Evolutionary conservation across 1,284 basidiomycete species (phyloP).

Genomic region (Melampsora larici-populina): DNA sequence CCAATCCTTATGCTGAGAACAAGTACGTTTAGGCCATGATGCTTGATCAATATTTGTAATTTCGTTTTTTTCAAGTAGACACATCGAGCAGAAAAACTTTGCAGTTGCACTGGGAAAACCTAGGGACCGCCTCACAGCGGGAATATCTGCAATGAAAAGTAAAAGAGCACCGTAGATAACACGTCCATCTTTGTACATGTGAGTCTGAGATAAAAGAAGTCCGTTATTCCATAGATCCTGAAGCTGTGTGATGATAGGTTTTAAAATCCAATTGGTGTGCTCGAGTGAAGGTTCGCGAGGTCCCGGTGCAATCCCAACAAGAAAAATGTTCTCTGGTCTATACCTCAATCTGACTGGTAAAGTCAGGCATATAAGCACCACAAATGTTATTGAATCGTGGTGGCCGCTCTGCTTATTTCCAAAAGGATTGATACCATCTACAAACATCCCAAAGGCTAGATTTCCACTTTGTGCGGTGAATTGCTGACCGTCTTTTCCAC

Average conservation of each 20-base stretch:
- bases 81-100: slow-evolving; percentile 40
- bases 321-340: slow-evolving; percentile 54
- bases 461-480: slow-evolving; percentile 2
- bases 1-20: slow-evolving; percentile 4
- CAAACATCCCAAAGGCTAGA: slow-evolving; percentile 37
- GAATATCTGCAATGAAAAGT: slow-evolving; percentile 25
- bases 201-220: slow-evolving; percentile 35
- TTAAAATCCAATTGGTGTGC: slow-evolving; percentile 52
- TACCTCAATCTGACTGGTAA: slow-evolving; percentile 52
- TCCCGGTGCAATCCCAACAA: slow-evolving; percentile 55
- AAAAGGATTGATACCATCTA: slow-evolving; percentile 36
- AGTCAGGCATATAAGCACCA: slow-evolving; percentile 11
- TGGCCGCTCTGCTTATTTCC: too few species aligned
- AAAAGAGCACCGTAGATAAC: slow-evolving; percentile 10
- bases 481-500: slow-evolving; percentile 18
- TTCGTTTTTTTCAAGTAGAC: slow-evolving; percentile 1
- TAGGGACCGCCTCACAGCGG: slow-evolving; percentile 37
- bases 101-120: slow-evolving; percentile 35
- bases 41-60: slow-evolving; percentile 15
- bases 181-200: background rate
- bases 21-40: background rate
- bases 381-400: slow-evolving; percentile 24
- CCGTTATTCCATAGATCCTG: slow-evolving; percentile 52
- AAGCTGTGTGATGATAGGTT: slow-evolving; percentile 52
- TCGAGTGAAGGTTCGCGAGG: slow-evolving; percentile 45